Conservation (phyloP, 768 basidiomycete genomes). For the Hydnomerulius pinastri region DNA sequence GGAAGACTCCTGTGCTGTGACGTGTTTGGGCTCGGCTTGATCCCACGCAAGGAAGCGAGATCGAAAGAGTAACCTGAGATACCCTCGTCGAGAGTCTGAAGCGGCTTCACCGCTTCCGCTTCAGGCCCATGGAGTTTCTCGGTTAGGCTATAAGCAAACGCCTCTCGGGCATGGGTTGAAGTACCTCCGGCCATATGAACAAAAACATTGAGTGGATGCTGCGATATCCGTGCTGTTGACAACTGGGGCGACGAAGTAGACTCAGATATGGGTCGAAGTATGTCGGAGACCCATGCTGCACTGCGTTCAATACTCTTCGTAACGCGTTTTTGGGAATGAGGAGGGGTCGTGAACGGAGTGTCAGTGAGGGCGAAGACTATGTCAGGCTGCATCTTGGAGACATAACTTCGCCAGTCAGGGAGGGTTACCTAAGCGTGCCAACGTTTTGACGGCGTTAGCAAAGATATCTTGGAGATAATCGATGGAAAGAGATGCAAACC, state of each 20-base stretch:
- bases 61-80: slow-evolving; percentile 73
- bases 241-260: not conserved
- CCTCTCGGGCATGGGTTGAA: slow-evolving; percentile 55
- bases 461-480: too few relatives aligned
- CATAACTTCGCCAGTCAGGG: slow-evolving; percentile 56
- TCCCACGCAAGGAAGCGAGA: slow-evolving; percentile 49
- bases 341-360: slow-evolving; percentile 61
- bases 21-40: slow-evolving; percentile 15
- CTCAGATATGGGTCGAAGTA: slow-evolving; percentile 41
- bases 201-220: slow-evolving; percentile 49
- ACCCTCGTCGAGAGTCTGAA: slow-evolving; percentile 64
- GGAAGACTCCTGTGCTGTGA: slow-evolving; percentile 15
- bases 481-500: slow-evolving; percentile 39
- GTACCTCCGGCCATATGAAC: slow-evolving; percentile 71
- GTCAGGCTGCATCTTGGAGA: slow-evolving; percentile 60
- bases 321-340: slow-evolving; percentile 76
- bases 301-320: slow-evolving; percentile 77
- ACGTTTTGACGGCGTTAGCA: too few relatives aligned
- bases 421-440: slow-evolving; percentile 65
- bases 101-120: slow-evolving; percentile 49
- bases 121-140: slow-evolving; percentile 61
- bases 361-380: slow-evolving; percentile 72
- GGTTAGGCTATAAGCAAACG: slow-evolving; percentile 59
- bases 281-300: slow-evolving; percentile 57
- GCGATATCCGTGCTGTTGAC: not conserved